Evolutionary conservation across 1,139 yeast genomes (phyloP).

Genomic region (Blastobotrys aristatus): DNA sequence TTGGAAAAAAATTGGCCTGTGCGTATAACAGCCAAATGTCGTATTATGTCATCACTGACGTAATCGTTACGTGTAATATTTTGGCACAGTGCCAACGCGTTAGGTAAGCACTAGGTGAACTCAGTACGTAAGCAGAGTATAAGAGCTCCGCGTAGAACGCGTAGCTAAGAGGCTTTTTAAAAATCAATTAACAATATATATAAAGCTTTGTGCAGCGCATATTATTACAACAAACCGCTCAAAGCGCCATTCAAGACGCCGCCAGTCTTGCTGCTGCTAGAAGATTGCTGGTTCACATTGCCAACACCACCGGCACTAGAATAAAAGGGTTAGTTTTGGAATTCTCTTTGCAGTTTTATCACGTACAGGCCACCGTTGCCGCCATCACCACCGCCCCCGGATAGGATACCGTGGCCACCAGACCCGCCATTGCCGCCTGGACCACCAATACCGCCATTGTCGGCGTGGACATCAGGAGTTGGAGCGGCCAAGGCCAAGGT

Average conservation of each 20-base stretch:
- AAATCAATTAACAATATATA: no score
- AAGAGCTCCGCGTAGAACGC: no score
- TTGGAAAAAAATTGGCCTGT: constrained; percentile 11
- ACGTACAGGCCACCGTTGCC: no score
- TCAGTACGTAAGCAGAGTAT: no score
- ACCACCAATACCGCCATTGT: constrained; percentile 3
- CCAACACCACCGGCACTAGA: constrained; percentile 1
- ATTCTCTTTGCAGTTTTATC: background rate
- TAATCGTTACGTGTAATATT: no score
- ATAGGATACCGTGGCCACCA: background rate
- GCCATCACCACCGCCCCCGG: background rate
- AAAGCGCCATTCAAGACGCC: no score
- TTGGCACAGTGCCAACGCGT: no score
- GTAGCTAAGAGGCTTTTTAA: background rate
- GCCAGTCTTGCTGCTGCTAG: background rate
- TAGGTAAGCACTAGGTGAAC: no score
- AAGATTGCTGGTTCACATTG: background rate
- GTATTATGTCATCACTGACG: no score
- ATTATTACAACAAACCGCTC: no score
- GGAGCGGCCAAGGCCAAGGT: background rate
- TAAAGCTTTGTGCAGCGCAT: no score
- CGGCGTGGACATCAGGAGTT: background rate
- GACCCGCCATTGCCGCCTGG: constrained; percentile 1
- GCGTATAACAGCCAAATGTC: no score
- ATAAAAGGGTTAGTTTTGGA: background rate